phyloP scores from a whole-genome alignment of 495 filamentous ascomycete species.

The Entonaema liquescens region DNA sequence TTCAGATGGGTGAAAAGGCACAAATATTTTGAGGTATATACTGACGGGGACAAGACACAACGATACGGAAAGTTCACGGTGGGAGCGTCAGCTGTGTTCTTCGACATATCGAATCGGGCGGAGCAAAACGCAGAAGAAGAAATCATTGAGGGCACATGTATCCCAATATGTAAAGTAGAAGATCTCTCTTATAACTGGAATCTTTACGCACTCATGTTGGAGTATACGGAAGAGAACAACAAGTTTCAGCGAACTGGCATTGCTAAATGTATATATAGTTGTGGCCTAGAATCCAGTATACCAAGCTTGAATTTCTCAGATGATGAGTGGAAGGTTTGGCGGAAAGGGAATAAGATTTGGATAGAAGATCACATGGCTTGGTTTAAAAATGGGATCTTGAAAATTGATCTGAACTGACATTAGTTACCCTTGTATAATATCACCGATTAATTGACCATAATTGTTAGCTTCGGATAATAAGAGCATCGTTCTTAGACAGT shows the following conservation, averaged over 20 bases:
- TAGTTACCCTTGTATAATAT: background rate
- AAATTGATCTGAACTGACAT: too few relatives aligned
- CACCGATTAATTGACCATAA: background rate
- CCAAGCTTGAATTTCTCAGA: too few relatives aligned
- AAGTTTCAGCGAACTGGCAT: background rate
- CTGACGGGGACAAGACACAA: background rate
- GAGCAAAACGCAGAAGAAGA: background rate
- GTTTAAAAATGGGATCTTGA: too few relatives aligned
- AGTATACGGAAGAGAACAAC: background rate
- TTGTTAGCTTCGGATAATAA: too few relatives aligned
- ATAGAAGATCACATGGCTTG: too few relatives aligned
- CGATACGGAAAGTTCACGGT: background rate
- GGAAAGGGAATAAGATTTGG: too few relatives aligned
- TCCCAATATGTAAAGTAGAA: background rate
- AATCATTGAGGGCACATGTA: background rate
- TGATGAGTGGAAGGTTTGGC: background rate
- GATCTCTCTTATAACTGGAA: too few relatives aligned
- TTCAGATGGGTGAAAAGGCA: too few relatives aligned
- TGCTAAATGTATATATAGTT: too few relatives aligned
- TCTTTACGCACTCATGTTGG: background rate
- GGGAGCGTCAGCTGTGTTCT: background rate
- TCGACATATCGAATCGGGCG: background rate
- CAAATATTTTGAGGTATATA: too few relatives aligned
- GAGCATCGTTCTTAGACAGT: too few relatives aligned
- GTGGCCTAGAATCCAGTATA: too few relatives aligned